Percentiles rank a stretch among this genome's conserved stretches.
Evolutionary conservation across 371 early-diverging fungal species (phyloP).

Genomic region (Globomyces sp.): DNA sequence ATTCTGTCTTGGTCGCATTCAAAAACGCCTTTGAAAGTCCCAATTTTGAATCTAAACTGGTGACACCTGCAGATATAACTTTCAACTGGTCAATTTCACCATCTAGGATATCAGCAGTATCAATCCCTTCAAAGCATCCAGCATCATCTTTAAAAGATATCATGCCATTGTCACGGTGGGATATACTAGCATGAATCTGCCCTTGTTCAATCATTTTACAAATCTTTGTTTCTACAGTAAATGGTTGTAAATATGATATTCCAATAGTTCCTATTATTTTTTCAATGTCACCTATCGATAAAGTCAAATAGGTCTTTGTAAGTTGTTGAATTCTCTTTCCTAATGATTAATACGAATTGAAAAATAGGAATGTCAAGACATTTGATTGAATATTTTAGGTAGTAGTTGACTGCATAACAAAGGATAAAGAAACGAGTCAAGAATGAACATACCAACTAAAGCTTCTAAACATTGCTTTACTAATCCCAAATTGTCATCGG

Average conservation of each 20-base stretch:
- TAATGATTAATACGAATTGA: too few relatives aligned
- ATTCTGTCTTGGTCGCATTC: background rate
- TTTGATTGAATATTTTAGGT: too few relatives aligned
- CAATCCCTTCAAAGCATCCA: too few relatives aligned
- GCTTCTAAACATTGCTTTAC: conserved; percentile 65
- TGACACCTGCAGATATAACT: background rate
- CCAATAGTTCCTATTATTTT: conserved; percentile 46
- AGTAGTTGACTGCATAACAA: too few relatives aligned
- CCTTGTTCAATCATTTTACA: conserved; percentile 57
- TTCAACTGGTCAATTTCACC: background rate
- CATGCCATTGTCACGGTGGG: conserved; percentile 59
- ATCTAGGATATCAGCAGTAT: background rate
- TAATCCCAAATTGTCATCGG: conserved; percentile 68
- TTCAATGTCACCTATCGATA: conserved; percentile 69
- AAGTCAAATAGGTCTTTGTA: conserved; percentile 72
- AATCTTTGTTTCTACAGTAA: conserved; percentile 46
- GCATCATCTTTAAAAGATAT: conserved; percentile 63
- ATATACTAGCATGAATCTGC: conserved; percentile 63
- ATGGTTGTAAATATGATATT: background rate
- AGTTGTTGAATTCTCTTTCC: conserved; percentile 62
- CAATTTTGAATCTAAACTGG: background rate
- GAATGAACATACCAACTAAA: conserved; percentile 35
- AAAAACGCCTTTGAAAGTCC: background rate
- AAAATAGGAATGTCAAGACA: too few relatives aligned
- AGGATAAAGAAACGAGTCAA: too few relatives aligned